Conservation (phyloP, 495 filamentous ascomycete genomes). For the Talaromyces wortmannii region DNA sequence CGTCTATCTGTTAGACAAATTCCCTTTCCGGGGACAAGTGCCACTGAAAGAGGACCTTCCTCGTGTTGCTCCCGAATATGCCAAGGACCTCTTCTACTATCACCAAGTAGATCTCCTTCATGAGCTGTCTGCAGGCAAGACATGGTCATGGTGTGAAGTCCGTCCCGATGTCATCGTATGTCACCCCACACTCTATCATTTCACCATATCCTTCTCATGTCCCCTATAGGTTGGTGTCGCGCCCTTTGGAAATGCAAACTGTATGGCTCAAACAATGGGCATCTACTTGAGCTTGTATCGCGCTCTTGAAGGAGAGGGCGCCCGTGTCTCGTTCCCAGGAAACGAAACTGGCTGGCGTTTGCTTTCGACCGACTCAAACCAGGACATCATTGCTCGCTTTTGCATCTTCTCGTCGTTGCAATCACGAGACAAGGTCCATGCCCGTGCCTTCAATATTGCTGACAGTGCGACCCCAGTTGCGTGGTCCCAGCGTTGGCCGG, state of each 20-base stretch:
- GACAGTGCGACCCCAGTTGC: slow-evolving; percentile 11
- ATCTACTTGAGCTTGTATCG: slow-evolving; percentile 20
- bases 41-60: slow-evolving; percentile 20
- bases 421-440: slow-evolving; percentile 5
- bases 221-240: slow-evolving; percentile 13
- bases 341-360: slow-evolving; percentile 6
- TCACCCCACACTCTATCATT: neutral
- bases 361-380: slow-evolving; percentile 11
- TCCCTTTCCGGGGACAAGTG: slow-evolving; percentile 14
- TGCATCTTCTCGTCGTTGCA: slow-evolving; percentile 14
- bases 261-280: slow-evolving; percentile 22
- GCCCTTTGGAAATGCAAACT: slow-evolving; percentile 16
- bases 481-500: slow-evolving; percentile 18
- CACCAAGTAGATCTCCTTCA: slow-evolving; percentile 15
- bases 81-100: slow-evolving; percentile 16
- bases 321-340: slow-evolving; percentile 15
- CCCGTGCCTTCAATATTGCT: slow-evolving; percentile 18
- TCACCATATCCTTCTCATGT: neutral
- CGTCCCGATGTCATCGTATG: slow-evolving; percentile 17
- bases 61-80: slow-evolving; percentile 9
- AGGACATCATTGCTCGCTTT: slow-evolving; percentile 15
- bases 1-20: slow-evolving; percentile 14
- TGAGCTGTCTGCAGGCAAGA: slow-evolving; percentile 9
- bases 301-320: slow-evolving; percentile 13
- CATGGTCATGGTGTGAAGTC: slow-evolving; percentile 24